These are phyloP conservation scores for Berberis thunbergii DNA, from an alignment of 164 flowering plant genomes.

Conservation along the genomic window DNA sequence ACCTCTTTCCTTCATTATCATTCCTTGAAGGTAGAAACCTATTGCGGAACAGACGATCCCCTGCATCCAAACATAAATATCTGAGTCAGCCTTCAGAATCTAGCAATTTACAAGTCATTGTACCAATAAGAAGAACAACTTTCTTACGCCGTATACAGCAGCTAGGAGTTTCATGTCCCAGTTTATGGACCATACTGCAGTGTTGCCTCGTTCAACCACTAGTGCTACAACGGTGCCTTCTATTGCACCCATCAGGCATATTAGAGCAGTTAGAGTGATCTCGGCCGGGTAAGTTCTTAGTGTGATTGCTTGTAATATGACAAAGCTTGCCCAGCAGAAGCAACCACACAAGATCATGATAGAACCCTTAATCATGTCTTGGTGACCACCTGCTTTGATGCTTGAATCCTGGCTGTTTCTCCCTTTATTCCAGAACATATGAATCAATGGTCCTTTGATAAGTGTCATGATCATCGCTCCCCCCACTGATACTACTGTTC, in stretches of 20 bases:
- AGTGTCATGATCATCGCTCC: constrained; percentile 75
- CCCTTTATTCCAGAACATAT: too few relatives aligned
- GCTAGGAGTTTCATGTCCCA: constrained; percentile 74
- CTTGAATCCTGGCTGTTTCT: too few relatives aligned
- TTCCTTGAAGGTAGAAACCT: constrained; percentile 70
- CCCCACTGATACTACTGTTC: constrained; percentile 63
- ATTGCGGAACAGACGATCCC: constrained; percentile 82
- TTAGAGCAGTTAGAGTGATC: constrained; percentile 58
- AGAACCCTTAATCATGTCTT: too few relatives aligned
- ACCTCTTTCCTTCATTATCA: constrained; percentile 57
- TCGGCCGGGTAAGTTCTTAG: constrained; percentile 71
- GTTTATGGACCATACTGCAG: constrained; percentile 59
- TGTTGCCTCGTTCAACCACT: constrained; percentile 40
- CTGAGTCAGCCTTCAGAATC: background rate
- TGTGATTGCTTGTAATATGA: constrained; percentile 71
- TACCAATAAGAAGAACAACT: background rate
- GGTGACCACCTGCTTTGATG: too few relatives aligned
- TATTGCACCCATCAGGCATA: constrained; percentile 63
- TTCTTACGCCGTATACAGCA: constrained; percentile 61
- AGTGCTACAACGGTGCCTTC: constrained; percentile 50
- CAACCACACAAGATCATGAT: constrained; percentile 46
- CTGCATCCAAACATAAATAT: constrained; percentile 18
- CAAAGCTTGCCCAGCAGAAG: constrained; percentile 64
- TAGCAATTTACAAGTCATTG: background rate
- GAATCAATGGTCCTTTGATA: constrained; percentile 64